Evolutionary conservation across 495 filamentous ascomycete genomes (phyloP).

Genomic region (Trichoderma asperelloides): DNA sequence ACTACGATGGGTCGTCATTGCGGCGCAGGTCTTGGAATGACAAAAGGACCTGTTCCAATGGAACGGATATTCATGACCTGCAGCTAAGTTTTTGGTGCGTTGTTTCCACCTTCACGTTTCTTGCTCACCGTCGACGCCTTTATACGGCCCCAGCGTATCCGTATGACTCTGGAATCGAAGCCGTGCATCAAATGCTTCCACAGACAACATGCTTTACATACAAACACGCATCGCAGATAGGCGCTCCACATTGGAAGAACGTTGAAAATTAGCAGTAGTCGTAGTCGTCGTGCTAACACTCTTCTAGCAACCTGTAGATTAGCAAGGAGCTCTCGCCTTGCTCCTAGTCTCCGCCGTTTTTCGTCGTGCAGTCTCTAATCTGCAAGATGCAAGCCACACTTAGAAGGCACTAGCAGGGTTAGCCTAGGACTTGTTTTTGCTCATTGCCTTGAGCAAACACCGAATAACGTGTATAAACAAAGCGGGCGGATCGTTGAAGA

Average conservation of each 20-base stretch:
- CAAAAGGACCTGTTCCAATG: not conserved
- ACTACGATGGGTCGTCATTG: not conserved
- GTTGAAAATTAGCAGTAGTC: too few species aligned
- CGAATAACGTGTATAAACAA: not conserved
- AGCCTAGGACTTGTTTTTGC: not conserved
- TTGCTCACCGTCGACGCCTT: too few species aligned
- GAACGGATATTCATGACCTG: too few species aligned
- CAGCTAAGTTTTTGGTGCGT: too few species aligned
- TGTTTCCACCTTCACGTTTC: too few species aligned
- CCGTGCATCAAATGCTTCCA: too few species aligned
- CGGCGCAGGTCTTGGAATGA: not conserved
- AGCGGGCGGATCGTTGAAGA: not conserved
- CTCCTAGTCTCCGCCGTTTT: conserved; percentile 1
- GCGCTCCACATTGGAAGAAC: too few species aligned
- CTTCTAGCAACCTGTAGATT: not conserved
- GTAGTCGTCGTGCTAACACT: not conserved
- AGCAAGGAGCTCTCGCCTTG: not conserved
- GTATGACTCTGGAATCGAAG: too few species aligned
- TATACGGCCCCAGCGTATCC: too few species aligned
- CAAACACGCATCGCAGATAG: too few species aligned
- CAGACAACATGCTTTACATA: too few species aligned
- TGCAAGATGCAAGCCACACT: not conserved
- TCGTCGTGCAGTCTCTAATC: conserved; percentile 2
- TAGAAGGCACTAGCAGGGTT: not conserved
- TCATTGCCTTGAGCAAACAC: not conserved